Evolutionary conservation across 495 filamentous ascomycete genomes (phyloP), one percentile per base, ranked within the genome.

Genomic region (Penicillium cinerascens): DNA sequence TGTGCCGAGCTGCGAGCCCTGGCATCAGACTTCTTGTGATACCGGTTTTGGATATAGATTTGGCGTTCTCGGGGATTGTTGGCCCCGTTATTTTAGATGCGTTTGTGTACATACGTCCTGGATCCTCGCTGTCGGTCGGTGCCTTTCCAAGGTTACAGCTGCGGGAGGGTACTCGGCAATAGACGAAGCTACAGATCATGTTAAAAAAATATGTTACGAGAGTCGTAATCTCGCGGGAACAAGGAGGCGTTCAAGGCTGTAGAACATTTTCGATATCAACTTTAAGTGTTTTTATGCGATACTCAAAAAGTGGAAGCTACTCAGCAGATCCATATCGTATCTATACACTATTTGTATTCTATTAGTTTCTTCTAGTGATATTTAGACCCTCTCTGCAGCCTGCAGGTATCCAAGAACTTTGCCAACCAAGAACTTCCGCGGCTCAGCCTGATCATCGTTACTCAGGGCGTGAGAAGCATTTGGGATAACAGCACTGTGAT

Each of bases 381-480:
- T 35, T 44, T 29, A 44, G n/a, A 41, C 22, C 13, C 4, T 55
- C 35, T 55, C 55, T 16, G 47, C 47, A 7, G 38, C 43, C 18
- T 44, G 49, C 45, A 75, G 37, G 25, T 70, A 73, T 16, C 63
- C 54, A 52, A 73, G 23, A 8, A 76, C 70, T 60, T 62, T 74
- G 25, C 56, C 52, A 11, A 70, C 65, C 4, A 78, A 55, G 22
- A 68, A 63, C 47, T 55, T 41, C 25, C 74, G 52, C 15, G 73
- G 69, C 60, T 74, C 66, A 6, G 67, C 75, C 51, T 78, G 75
- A 41, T 74, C 71, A 48, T 74, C 68, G 51, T 77, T 75, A 51
- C 71, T 74, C 66, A 77, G 47, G 4, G 75, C 74, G 58, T 78
- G 75, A 9, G 74, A 76, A 9, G 75, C 75, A 35, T 64, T 65